phyloP scores from a whole-genome alignment of 768 basidiomycete species.

The Russula foetens region DNA sequence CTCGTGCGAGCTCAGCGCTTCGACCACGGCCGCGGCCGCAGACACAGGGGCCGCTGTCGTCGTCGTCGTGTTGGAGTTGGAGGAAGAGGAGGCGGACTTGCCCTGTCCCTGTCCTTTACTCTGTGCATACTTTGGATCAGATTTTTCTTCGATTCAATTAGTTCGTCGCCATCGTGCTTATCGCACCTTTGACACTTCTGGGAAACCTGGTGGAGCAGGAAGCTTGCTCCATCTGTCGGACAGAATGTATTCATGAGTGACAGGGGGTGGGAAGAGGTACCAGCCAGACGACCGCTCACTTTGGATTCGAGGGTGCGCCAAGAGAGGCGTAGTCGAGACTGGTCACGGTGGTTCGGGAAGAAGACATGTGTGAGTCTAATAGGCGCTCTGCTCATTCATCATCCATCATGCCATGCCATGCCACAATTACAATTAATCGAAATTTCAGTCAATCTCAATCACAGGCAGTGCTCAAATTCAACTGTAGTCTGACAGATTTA shows the following conservation, averaged over 20 bases:
- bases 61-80: neutral
- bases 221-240: slow-evolving; percentile 1
- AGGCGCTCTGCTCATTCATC: neutral
- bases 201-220: slow-evolving; percentile 11
- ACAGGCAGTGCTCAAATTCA: no score
- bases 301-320: neutral
- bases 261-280: no score
- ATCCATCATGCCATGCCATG: no score
- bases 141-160: no score
- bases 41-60: slow-evolving; percentile 6
- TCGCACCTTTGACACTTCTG: slow-evolving; percentile 7
- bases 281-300: neutral
- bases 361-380: neutral
- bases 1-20: slow-evolving; percentile 48
- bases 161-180: neutral
- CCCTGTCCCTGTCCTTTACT: slow-evolving; percentile 30
- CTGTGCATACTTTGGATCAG: slow-evolving; percentile 26
- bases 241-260: neutral
- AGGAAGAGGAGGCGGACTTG: slow-evolving; percentile 27
- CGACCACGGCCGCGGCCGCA: slow-evolving; percentile 20
- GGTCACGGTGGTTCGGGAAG: neutral
- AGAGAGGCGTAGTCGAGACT: slow-evolving; percentile 10
- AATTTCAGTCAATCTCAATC: no score
- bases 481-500: no score
- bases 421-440: no score